Evolutionary conservation across 192 early-diverging fungal genomes (phyloP).

Genomic region (Kickxella alabastrina): DNA sequence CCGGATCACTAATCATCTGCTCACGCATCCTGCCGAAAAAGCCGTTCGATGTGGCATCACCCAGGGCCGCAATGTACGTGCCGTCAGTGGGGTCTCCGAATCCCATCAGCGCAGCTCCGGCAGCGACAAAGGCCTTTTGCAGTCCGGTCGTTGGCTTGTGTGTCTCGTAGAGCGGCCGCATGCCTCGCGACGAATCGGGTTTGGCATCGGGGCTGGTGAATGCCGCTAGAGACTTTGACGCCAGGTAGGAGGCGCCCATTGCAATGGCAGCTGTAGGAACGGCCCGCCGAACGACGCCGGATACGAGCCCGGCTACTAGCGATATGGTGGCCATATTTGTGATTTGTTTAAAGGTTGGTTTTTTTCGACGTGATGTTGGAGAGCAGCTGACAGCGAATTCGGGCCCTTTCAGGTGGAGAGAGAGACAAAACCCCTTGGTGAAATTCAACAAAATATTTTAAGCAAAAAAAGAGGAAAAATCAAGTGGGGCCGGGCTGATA

Average conservation of each 20-base stretch:
- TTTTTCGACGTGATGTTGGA: too few relatives aligned
- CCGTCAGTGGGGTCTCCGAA: slow-evolving; percentile 70
- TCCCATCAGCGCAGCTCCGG: slow-evolving; percentile 70
- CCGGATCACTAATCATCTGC: slow-evolving; percentile 69
- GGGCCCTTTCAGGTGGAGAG: too few relatives aligned
- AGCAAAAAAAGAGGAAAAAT: neutral
- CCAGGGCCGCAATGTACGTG: slow-evolving; percentile 56
- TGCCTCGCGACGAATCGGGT: slow-evolving; percentile 24
- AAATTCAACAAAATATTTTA: neutral
- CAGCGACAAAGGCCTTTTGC: slow-evolving; percentile 64
- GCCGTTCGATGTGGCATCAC: slow-evolving; percentile 79
- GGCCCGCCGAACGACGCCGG: slow-evolving; percentile 17
- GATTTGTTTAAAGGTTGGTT: too few relatives aligned
- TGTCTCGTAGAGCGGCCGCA: slow-evolving; percentile 53
- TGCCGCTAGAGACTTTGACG: slow-evolving; percentile 31
- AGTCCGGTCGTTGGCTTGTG: slow-evolving; percentile 64
- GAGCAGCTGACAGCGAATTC: too few relatives aligned
- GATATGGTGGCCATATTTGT: too few relatives aligned
- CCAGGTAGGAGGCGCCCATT: slow-evolving; percentile 17
- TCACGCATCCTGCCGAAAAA: slow-evolving; percentile 68
- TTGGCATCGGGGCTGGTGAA: slow-evolving; percentile 50
- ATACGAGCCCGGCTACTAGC: slow-evolving; percentile 14
- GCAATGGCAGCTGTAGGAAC: slow-evolving; percentile 23
- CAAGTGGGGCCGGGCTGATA: too few relatives aligned
- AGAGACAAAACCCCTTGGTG: too few relatives aligned